A percentile compares a stretch with the other conserved stretches of the same genome.
phyloP scores from a whole-genome alignment of 148 eudicot genomes.

The Talinum fruticosum region DNA sequence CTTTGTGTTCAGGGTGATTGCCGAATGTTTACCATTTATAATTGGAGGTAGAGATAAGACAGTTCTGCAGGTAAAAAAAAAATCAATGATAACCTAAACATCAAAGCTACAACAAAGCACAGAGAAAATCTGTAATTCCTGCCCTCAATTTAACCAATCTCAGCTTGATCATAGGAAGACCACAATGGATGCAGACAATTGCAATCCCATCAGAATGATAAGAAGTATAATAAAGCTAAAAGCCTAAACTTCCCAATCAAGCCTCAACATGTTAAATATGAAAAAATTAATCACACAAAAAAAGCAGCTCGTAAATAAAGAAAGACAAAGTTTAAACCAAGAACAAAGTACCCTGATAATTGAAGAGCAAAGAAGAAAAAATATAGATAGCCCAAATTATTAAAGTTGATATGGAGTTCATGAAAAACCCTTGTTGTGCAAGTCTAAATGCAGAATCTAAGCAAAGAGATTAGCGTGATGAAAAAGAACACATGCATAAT shows the following conservation, averaged over 20 bases:
- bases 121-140: background rate
- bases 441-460: background rate
- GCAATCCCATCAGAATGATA: conserved; percentile 5
- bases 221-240: background rate
- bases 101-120: background rate
- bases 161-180: background rate
- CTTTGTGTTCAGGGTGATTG: conserved; percentile 78
- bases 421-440: background rate
- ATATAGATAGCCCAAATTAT: background rate
- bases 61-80: conserved; percentile 63
- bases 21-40: conserved; percentile 93
- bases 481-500: conserved; percentile 19
- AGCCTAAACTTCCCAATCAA: background rate
- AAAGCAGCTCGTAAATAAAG: background rate
- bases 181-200: background rate
- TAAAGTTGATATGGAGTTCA: background rate
- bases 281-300: background rate
- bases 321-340: background rate
- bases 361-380: background rate
- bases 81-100: conserved; percentile 9
- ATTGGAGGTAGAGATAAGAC: conserved; percentile 94
- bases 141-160: background rate
- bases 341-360: background rate
- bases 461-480: background rate
- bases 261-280: background rate